Percentiles rank a stretch among this genome's conserved stretches.
phyloP scores from a whole-genome alignment of 495 filamentous ascomycete species.

The Aspergillus incahuasiensis region DNA sequence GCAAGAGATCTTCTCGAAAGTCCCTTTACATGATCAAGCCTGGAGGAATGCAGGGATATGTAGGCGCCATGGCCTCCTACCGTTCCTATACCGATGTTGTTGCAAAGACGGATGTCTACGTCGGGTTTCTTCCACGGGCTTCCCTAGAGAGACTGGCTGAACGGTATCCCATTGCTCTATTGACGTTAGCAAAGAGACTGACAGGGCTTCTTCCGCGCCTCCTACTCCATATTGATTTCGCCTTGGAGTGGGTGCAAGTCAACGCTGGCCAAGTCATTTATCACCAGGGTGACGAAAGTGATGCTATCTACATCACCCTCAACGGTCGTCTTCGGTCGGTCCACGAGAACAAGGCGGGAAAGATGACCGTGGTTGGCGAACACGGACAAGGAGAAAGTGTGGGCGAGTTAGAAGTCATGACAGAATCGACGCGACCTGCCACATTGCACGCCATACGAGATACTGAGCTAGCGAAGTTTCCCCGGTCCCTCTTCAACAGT shows the following conservation, averaged over 20 bases:
- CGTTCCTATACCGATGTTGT: constrained; percentile 94
- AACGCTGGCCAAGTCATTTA: constrained; percentile 91
- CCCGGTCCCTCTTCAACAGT: constrained; percentile 94
- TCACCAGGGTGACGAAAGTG: constrained; percentile 91
- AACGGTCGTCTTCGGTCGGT: constrained; percentile 85
- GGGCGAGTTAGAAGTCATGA: constrained; percentile 94
- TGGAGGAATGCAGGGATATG: constrained; percentile 89
- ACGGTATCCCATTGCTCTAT: constrained; percentile 80
- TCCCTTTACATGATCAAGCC: constrained; percentile 93
- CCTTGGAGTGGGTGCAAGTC: constrained; percentile 95
- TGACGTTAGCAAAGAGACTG: constrained; percentile 92
- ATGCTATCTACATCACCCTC: constrained; percentile 96
- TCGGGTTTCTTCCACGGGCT: constrained; percentile 83
- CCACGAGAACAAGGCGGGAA: constrained; percentile 69
- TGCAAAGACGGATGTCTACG: constrained; percentile 97
- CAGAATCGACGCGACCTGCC: constrained; percentile 81
- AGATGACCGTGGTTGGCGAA: constrained; percentile 86
- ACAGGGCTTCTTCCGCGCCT: constrained; percentile 86
- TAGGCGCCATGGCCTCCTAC: constrained; percentile 89
- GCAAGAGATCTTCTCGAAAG: constrained; percentile 52
- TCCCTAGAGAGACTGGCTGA: constrained; percentile 91
- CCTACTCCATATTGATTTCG: constrained; percentile 95
- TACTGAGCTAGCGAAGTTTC: constrained; percentile 93
- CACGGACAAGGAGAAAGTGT: constrained; percentile 97
- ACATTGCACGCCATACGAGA: constrained; percentile 95